These are phyloP conservation scores for Ceratobasidium sp. DNA, from an alignment of 1,284 basidiomycete genomes.

Conservation along the genomic window DNA sequence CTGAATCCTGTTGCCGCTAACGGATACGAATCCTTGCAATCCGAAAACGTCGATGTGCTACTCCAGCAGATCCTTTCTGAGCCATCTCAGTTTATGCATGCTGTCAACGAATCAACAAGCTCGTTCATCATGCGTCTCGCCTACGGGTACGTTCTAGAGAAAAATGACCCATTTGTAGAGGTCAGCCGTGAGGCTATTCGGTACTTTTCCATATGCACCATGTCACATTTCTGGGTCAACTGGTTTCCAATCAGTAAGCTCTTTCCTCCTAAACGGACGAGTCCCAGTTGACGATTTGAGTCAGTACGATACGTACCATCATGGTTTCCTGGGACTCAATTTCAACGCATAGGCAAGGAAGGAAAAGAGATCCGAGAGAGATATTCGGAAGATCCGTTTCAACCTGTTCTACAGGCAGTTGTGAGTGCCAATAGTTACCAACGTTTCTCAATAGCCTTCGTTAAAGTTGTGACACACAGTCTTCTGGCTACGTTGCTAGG, in stretches of 20 bases:
- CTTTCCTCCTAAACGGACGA: background rate
- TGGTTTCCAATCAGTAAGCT: conserved; percentile 14
- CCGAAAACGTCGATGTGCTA: background rate
- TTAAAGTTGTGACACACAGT: background rate
- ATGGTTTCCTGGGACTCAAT: conserved; percentile 9
- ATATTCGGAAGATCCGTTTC: conserved; percentile 16
- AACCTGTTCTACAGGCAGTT: background rate
- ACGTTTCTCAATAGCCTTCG: background rate
- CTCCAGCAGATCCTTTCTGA: background rate
- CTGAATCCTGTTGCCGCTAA: conserved; percentile 5
- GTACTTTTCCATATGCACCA: background rate
- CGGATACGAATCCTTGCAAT: conserved; percentile 6
- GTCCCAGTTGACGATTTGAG: background rate
- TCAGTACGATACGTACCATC: conserved; percentile 11
- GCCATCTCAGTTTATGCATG: background rate
- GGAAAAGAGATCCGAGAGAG: background rate
- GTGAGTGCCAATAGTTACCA: background rate
- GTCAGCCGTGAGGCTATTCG: background rate
- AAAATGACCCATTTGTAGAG: conserved; percentile 1
- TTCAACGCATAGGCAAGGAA: background rate
- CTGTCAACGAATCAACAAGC: background rate
- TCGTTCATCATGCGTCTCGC: conserved; percentile 1
- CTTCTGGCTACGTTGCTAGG: background rate
- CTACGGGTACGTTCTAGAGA: conserved; percentile 12
- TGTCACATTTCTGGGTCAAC: conserved; percentile 11